These are phyloP conservation scores for Inonotus obliquus DNA, from an alignment of 1,284 basidiomycete genomes.

Conservation along the genomic window DNA sequence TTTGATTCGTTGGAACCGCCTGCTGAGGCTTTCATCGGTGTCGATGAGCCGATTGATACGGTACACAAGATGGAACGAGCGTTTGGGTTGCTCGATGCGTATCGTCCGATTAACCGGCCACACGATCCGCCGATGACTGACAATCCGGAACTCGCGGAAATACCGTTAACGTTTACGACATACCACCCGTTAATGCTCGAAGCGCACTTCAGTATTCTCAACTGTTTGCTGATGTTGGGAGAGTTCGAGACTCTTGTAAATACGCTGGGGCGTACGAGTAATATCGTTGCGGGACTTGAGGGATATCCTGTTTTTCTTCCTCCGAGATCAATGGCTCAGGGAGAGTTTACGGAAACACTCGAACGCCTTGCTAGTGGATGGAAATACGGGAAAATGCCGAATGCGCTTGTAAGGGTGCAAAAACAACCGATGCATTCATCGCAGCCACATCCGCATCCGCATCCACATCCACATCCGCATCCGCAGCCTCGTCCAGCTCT, in stretches of 20 bases:
- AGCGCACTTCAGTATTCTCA: slow-evolving; percentile 71
- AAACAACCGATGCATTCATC: slow-evolving; percentile 19
- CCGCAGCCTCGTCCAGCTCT: slow-evolving; percentile 14
- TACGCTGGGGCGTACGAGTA: slow-evolving; percentile 57
- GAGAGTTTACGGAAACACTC: slow-evolving; percentile 76
- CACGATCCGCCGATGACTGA: slow-evolving; percentile 28
- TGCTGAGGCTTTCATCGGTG: slow-evolving; percentile 8
- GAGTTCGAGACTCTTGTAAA: slow-evolving; percentile 58
- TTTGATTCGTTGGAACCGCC: slow-evolving; percentile 64
- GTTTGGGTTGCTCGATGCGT: slow-evolving; percentile 59
- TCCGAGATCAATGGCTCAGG: slow-evolving; percentile 79
- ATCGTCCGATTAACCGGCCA: slow-evolving; percentile 47
- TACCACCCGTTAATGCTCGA: slow-evolving; percentile 84
- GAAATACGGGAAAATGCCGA: slow-evolving; percentile 27
- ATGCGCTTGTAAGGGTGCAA: slow-evolving; percentile 6
- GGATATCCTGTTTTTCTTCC: slow-evolving; percentile 81
- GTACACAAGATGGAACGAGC: slow-evolving; percentile 57
- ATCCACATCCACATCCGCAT: neutral
- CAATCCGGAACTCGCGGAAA: slow-evolving; percentile 26
- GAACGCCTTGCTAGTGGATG: slow-evolving; percentile 72
- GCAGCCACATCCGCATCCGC: too few relatives aligned
- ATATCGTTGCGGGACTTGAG: slow-evolving; percentile 71
- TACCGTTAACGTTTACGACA: slow-evolving; percentile 61
- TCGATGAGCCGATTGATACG: slow-evolving; percentile 33
- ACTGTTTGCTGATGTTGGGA: slow-evolving; percentile 68